Base-by-base conservation (phyloP, 2,329 filamentous ascomycete genomes). In the Ceratocystis destructans region DNA sequence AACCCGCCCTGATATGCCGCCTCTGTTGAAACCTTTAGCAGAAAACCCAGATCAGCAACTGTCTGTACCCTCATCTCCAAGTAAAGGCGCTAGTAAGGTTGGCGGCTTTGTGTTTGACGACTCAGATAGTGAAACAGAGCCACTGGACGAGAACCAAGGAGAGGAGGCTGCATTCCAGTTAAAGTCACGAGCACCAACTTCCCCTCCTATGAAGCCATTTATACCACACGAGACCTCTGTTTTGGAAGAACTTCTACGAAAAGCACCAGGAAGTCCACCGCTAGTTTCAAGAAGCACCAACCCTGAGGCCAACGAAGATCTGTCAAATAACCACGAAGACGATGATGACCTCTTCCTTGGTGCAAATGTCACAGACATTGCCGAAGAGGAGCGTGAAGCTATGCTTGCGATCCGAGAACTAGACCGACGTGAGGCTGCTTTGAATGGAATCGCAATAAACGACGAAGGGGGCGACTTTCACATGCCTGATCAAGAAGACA, bases 351-450 rank as follows among this genome's bases (percentile, higher is more conserved):
- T 85, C 20, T 82, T 86, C 69, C 76, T 79, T 37, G 73, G 79
- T 44, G 77, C 79, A 59, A 73, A 68, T 53, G 33, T 44, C 15
- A n/a, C 65, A 5, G 46, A 75, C 0, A 77, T 79, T 45, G 81
- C 81, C 71, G 86, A 86, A 48, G 85, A 88, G 71, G 86, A 89
- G 72, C 82, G 81, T 69, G 77, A 84, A 61, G 85, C 86, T 71
- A 82, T 83, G 75, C 79, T 82, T 61, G 92, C 84, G 74, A 89
- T 92, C 85, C 83, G 86, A 71, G 87, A 90, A 72, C 89, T 94
- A 73, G 84, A 84, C 55, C 80, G 83, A 2, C 84, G 88, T 69
- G 79, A 85, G 70, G 82, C 81, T 2, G 80, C 84, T 70, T 83
- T 84, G 68, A 76, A 78, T 8, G 79, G 77, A 17, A 44, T 68